These are phyloP conservation scores for Colletotrichum shisoi DNA, from an alignment of 2,329 filamentous ascomycete genomes.

Conservation along the genomic window DNA sequence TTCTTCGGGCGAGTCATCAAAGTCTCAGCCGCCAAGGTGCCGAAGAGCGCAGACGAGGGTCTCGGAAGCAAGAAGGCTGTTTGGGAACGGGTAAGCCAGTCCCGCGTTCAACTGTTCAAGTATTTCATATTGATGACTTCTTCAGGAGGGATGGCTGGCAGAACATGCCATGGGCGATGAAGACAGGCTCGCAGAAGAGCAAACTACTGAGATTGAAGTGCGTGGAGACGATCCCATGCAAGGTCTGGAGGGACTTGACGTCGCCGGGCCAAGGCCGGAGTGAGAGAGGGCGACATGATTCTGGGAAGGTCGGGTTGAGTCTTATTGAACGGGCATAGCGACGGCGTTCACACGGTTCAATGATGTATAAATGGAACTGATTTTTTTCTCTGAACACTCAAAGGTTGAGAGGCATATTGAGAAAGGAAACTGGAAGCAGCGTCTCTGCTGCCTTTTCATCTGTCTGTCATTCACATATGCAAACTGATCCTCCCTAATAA, in stretches of 20 bases:
- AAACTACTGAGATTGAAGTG: conserved; percentile 60
- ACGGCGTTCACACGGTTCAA: conserved; percentile 52
- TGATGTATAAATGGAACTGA: conserved; percentile 31
- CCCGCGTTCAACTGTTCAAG: neutral
- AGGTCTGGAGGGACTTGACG: conserved; percentile 88
- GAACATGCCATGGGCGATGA: conserved; percentile 87
- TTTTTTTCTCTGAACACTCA: conserved; percentile 16
- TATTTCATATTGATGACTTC: neutral
- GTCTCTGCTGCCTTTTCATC: conserved; percentile 37
- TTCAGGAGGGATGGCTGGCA: conserved; percentile 89
- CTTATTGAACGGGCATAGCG: conserved; percentile 52
- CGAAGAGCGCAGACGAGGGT: conserved; percentile 87
- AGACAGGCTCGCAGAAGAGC: conserved; percentile 69
- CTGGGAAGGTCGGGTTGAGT: conserved; percentile 35
- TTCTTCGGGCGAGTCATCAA: conserved; percentile 92
- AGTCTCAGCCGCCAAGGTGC: conserved; percentile 88
- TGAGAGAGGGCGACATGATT: conserved; percentile 61
- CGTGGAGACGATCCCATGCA: conserved; percentile 88
- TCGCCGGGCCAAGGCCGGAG: conserved; percentile 86
- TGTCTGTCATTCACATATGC: conserved; percentile 40
- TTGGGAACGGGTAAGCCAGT: conserved; percentile 85
- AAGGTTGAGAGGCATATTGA: conserved; percentile 24
- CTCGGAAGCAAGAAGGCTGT: conserved; percentile 92
- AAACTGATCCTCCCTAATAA: conserved; percentile 38
- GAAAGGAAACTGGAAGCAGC: conserved; percentile 37